Base-by-base conservation (phyloP, 192 early-diverging fungal genomes). In the Dissophora globulifera region DNA sequence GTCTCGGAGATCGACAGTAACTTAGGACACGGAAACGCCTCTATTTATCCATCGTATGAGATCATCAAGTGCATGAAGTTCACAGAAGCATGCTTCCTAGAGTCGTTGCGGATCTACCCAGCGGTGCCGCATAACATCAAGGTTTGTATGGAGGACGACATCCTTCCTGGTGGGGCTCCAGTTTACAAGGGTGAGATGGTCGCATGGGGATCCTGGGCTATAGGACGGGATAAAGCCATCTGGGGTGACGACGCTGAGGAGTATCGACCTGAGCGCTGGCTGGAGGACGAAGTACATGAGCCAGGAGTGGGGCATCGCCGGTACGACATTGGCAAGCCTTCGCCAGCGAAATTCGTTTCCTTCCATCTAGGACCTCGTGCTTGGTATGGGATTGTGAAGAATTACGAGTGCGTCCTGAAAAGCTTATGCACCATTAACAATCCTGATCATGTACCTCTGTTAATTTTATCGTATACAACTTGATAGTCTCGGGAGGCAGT, bases 81-180 rank as follows among this genome's bases (percentile, higher is more conserved):
- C 38, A 50, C 72, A 10, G 42, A 67, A 2, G 72, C 80, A 1
- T 79, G 81, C 17, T 87, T 89, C 55, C 57, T 66, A 41, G 92
- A 93, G 70, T 70, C 85, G 2, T 49, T 92, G n/a, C 78, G 92
- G 15, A 62, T 93, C 23, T 83, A 89, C 70, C 91, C 92, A n/a
- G 68, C 83, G 3, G 89, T 94, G 1, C 91, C 91, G 16, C 26
- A 27, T 0, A 83, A 89, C 19, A 33, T 62, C 2, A 90, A 89
- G 71, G 49, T 70, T 31, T 81, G 82, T n/a, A 33, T 87, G 17
- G 51, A 85, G 16, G 89, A 93, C 57, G 82, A 84, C 41, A 51
- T 88, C 10, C 71, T 87, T 23, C 91, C 91, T 3, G 87, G 88
- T 60, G 89, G 89, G 8, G 83, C 81, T 12, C 45, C 62, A 12